Evolutionary conservation across 164 flowering plant species (phyloP).

Genomic region (Magnolia kwangsiensis): DNA sequence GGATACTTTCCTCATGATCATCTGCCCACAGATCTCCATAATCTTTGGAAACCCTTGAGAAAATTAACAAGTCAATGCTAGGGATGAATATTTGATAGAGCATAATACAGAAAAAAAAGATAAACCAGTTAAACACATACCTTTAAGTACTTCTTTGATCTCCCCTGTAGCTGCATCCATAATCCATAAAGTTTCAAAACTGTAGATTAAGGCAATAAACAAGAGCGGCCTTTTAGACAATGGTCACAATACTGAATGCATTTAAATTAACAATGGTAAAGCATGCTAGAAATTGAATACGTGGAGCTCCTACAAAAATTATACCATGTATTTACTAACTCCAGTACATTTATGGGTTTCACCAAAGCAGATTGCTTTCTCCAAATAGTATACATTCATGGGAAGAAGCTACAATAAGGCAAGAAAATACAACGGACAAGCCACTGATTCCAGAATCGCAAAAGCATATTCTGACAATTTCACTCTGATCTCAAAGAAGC

Average conservation of each 20-base stretch:
- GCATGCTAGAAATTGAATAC: not conserved
- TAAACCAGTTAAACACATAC: conserved; percentile 27
- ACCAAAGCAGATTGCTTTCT: no score
- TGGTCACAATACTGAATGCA: not conserved
- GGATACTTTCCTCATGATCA: conserved; percentile 50
- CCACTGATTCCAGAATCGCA: not conserved
- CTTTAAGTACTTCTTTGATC: conserved; percentile 56
- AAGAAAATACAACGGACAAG: not conserved
- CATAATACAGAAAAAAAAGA: not conserved
- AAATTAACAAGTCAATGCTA: conserved; percentile 4
- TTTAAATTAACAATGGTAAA: not conserved
- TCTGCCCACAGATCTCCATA: conserved; percentile 55
- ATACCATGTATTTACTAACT: no score
- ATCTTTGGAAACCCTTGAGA: conserved; percentile 53
- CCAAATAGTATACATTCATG: not conserved
- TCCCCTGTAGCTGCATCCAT: conserved; percentile 54
- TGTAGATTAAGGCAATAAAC: conserved; percentile 25
- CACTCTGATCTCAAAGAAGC: no score
- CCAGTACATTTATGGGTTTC: no score
- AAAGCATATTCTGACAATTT: no score
- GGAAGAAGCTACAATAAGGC: not conserved
- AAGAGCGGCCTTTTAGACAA: not conserved
- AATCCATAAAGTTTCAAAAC: conserved; percentile 70
- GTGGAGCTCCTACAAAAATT: no score
- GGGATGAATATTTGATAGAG: not conserved